Conservation (phyloP, 2,329 filamentous ascomycete genomes). For the Eurotiales sp. region DNA sequence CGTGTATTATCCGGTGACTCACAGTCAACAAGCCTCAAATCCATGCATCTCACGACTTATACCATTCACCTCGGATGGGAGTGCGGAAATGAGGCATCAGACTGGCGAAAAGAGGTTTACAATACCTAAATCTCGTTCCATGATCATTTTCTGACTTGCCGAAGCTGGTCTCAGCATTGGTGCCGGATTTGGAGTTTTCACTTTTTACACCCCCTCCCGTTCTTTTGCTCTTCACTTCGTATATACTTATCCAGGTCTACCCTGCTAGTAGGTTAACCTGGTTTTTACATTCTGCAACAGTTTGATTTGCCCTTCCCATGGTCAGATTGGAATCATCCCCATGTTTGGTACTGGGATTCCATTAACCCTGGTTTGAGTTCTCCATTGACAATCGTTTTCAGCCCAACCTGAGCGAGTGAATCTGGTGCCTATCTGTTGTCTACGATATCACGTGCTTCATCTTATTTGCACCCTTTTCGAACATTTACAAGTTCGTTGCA, state of each 20-base stretch:
- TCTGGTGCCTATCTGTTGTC: not conserved
- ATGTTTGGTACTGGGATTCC: not conserved
- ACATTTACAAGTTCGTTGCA: not conserved
- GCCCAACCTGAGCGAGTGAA: constrained; percentile 6
- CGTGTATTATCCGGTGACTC: not conserved
- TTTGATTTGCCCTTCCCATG: constrained; percentile 8
- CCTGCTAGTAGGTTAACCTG: not conserved
- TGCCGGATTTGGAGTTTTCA: constrained; percentile 11
- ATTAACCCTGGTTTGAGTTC: not conserved
- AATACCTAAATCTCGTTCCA: not conserved
- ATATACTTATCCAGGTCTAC: not conserved
- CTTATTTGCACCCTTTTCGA: not conserved
- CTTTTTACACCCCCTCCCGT: not conserved
- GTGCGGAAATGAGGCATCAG: constrained; percentile 4
- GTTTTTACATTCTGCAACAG: too few relatives aligned
- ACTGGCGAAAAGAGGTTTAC: not conserved
- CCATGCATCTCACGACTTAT: constrained; percentile 4
- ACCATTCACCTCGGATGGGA: not conserved
- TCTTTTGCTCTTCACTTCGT: not conserved
- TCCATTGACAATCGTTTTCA: constrained; percentile 7
- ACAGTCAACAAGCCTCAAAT: not conserved
- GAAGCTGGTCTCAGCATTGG: constrained; percentile 4
- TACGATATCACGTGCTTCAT: not conserved
- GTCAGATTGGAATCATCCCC: not conserved
- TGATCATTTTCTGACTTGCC: constrained; percentile 1